Conservation (phyloP, 2,329 filamentous ascomycete species). For the Pseudogymnoascus sp. region DNA sequence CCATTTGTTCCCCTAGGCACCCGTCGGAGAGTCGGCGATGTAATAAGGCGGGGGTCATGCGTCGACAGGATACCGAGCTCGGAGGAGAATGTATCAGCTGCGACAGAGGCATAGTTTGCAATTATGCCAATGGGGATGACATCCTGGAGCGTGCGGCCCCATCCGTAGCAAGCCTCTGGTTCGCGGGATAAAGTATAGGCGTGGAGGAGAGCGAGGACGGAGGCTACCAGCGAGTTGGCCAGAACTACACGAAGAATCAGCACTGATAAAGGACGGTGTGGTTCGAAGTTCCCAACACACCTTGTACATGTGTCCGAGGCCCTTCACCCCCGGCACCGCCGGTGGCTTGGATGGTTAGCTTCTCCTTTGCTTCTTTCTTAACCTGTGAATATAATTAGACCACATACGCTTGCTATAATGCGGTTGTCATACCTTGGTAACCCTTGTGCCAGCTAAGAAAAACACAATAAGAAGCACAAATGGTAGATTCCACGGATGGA, state of each 20-base stretch:
- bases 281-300: slow-evolving; percentile 25
- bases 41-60: slow-evolving; percentile 74
- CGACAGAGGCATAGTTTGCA: slow-evolving; percentile 83
- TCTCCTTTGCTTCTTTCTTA: slow-evolving; percentile 80
- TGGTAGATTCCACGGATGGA: slow-evolving; percentile 94
- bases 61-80: slow-evolving; percentile 87
- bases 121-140: slow-evolving; percentile 49
- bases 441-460: slow-evolving; percentile 76
- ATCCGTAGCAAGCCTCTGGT: slow-evolving; percentile 43
- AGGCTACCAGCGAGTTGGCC: slow-evolving; percentile 78
- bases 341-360: slow-evolving; percentile 68
- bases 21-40: slow-evolving; percentile 63
- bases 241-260: slow-evolving; percentile 48
- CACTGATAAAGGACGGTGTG: background rate
- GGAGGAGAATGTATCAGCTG: slow-evolving; percentile 89
- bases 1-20: slow-evolving; percentile 93
- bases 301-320: slow-evolving; percentile 76
- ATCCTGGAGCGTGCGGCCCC: slow-evolving; percentile 56
- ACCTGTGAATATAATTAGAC: slow-evolving; percentile 43
- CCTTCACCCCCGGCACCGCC: slow-evolving; percentile 73
- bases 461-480: slow-evolving; percentile 77
- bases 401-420: slow-evolving; percentile 9
- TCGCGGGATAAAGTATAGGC: slow-evolving; percentile 46
- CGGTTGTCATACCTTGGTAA: slow-evolving; percentile 59
- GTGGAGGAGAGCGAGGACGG: slow-evolving; percentile 53